Percentiles rank a stretch among this genome's conserved stretches.
Evolutionary conservation across 352 stramenopile genomes (phyloP).

Genomic region (Phytophthora citricola): DNA sequence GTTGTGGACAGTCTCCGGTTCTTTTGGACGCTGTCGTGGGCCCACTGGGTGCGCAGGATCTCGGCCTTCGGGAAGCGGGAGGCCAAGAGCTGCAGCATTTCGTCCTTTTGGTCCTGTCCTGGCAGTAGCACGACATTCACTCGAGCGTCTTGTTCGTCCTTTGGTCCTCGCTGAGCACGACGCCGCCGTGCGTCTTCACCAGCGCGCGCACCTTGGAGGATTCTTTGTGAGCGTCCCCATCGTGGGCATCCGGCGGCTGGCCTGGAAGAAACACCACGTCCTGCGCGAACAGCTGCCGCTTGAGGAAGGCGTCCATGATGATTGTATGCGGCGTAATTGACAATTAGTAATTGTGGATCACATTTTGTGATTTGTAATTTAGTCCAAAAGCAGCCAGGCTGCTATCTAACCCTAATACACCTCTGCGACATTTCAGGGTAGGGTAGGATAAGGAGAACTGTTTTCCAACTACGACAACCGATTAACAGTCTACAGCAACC

Average conservation of each 20-base stretch:
- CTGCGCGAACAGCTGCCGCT: slow-evolving; percentile 49
- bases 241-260: slow-evolving; percentile 1
- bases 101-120: slow-evolving; percentile 12
- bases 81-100: slow-evolving; percentile 23
- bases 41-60: slow-evolving; percentile 50
- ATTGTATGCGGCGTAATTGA: too few species aligned
- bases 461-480: too few species aligned
- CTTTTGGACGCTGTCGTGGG: slow-evolving; percentile 43
- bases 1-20: slow-evolving; percentile 40
- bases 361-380: too few species aligned
- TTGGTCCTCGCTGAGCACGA: slow-evolving; percentile 27
- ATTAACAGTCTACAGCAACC: too few species aligned
- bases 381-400: too few species aligned
- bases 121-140: slow-evolving; percentile 39
- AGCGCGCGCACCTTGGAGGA: slow-evolving; percentile 27
- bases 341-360: too few species aligned
- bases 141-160: slow-evolving; percentile 2
- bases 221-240: slow-evolving; percentile 1
- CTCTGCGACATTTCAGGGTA: too few species aligned
- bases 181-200: slow-evolving; percentile 38
- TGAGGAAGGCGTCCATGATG: slow-evolving; percentile 70
- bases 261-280: slow-evolving; percentile 41
- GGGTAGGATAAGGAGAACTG: too few species aligned
- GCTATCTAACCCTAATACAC: too few species aligned
- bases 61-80: slow-evolving; percentile 31